phyloP scores from a whole-genome alignment of 2,329 filamentous ascomycete species.

The Diaporthe sp. region DNA sequence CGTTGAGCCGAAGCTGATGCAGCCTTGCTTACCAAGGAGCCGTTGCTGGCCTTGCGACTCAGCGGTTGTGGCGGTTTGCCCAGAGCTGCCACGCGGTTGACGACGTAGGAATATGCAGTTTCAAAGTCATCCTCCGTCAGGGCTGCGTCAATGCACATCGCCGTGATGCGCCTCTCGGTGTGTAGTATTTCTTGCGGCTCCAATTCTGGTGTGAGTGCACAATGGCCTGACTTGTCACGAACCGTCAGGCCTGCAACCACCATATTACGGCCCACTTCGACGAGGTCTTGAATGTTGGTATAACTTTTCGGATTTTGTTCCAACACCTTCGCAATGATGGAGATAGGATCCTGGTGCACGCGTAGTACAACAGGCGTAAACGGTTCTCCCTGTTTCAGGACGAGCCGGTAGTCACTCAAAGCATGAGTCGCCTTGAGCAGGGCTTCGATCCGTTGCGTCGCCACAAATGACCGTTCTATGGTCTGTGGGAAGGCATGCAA shows the following conservation, averaged over 20 bases:
- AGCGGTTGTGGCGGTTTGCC: constrained; percentile 39
- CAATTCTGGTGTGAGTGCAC: constrained; percentile 46
- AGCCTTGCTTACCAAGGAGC: constrained; percentile 35
- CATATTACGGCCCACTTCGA: constrained; percentile 78
- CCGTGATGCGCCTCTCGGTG: constrained; percentile 77
- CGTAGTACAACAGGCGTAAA: constrained; percentile 84
- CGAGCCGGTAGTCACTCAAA: constrained; percentile 82
- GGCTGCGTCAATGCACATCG: constrained; percentile 85
- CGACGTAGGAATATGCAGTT: constrained; percentile 87
- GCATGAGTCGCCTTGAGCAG: constrained; percentile 81
- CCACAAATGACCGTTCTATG: constrained; percentile 65
- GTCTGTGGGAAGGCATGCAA: constrained; percentile 74
- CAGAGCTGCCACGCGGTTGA: constrained; percentile 73
- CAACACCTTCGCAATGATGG: constrained; percentile 79
- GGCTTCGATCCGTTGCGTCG: constrained; percentile 69
- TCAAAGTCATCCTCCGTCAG: constrained; percentile 83
- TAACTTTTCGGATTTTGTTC: constrained; percentile 83
- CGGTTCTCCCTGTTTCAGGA: constrained; percentile 83
- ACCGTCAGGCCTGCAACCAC: constrained; percentile 69
- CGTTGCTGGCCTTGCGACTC: constrained; percentile 46
- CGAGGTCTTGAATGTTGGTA: constrained; percentile 79
- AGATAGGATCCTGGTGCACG: constrained; percentile 82
- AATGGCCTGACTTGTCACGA: constrained; percentile 48
- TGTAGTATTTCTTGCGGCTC: constrained; percentile 50
- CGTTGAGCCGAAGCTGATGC: constrained; percentile 44